Base-by-base conservation (phyloP, 441 rosid genomes). In the Syzygium malaccense region DNA sequence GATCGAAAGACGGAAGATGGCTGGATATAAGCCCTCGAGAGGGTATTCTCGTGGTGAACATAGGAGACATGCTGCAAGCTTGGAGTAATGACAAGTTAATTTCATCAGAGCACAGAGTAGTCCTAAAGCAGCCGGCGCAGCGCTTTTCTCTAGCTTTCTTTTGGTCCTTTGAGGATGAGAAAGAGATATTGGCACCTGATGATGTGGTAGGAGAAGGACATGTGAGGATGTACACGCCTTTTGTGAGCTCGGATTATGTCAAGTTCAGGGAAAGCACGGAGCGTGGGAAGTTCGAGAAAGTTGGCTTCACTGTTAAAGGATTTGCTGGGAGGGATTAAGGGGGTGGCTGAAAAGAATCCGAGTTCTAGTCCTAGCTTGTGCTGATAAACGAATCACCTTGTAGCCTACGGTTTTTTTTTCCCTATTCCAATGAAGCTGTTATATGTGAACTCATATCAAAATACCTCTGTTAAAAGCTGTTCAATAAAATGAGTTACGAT, bases 11-110 rank as follows among this genome's bases (percentile, higher is more conserved):
- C 55, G 96, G 94, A 37, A 92, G 92, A 88, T 95, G 98, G 98
- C 91, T 94, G 66, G 94, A 95, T 88, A 91, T 95, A 89, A 71
- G n/a, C 48, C 97, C 96, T 2, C 89, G 93, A 23, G 92, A 94
- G 88, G 92, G 93, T 88, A 89, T 89, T 20, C 92, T 95, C 28
- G 95, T 94, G 28, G 96, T 95, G 88, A 96, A 95, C 89, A 62
- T 96, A 84, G 98, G 97, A 86, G 98, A 96, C 91, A 91, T 95
- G 89, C 88, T 96, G 96, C 95, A 95, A 89, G 96, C 97, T 25
- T 95, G 98, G 97, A 95, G 95, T 92, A 95, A 95, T 30, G 97
- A 93, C 13, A 87, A 85, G 91, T 87, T 96, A 86, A 92, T 96
- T 90, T 96, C 98, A 62, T 95, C 96, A 2, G 95, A 95, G 89